phyloP scores from a whole-genome alignment of 129 eudicot species.

The Artemisia annua region DNA sequence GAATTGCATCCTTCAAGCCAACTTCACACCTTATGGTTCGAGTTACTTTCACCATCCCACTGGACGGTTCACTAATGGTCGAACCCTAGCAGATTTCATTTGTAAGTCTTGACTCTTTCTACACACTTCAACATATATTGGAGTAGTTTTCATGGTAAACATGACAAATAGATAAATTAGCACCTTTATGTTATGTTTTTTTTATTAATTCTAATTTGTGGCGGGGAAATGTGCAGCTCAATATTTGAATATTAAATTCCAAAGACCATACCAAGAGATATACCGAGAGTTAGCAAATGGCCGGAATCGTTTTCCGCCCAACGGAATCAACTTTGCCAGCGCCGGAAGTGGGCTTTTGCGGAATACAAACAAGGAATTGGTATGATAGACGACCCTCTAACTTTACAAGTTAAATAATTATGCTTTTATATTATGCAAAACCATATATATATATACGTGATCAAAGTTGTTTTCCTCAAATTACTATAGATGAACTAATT shows the following conservation, averaged over 20 bases:
- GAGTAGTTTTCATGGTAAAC: neutral
- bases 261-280: slow-evolving; percentile 57
- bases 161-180: too few species aligned
- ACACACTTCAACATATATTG: neutral
- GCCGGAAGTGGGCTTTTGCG: slow-evolving; percentile 78
- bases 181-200: neutral
- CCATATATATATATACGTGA: neutral
- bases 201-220: neutral
- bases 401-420: neutral
- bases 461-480: too few species aligned
- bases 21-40: slow-evolving; percentile 61
- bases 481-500: too few species aligned
- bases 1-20: slow-evolving; percentile 51
- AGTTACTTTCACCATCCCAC: slow-evolving; percentile 58
- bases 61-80: slow-evolving; percentile 72
- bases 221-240: slow-evolving; percentile 43
- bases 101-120: slow-evolving; percentile 30
- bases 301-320: slow-evolving; percentile 40
- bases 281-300: slow-evolving; percentile 30
- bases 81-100: slow-evolving; percentile 60
- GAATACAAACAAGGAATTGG: slow-evolving; percentile 42
- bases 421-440: neutral
- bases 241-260: slow-evolving; percentile 51
- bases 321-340: slow-evolving; percentile 83
- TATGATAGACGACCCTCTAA: neutral